Conservation (phyloP, 1,139 yeast species). For the Citeromyces hawaiiensis region DNA sequence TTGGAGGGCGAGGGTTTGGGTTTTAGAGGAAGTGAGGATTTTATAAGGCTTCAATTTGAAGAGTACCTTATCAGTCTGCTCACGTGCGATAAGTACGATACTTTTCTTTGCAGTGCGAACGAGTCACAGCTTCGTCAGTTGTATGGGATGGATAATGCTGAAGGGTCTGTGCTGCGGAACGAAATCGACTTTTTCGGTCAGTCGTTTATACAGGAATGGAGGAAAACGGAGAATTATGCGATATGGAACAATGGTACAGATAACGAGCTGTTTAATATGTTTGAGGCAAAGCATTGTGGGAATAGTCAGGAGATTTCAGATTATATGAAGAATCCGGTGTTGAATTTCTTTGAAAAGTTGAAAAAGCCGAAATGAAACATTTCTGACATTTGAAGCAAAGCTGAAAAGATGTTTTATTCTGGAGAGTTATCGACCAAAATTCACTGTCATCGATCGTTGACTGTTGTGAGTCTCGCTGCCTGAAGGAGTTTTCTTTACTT, state of each 20-base stretch:
- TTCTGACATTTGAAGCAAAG: too few relatives aligned
- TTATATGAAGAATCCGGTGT: not conserved
- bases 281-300: constrained; percentile 55
- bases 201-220: constrained; percentile 52
- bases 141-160: constrained; percentile 16
- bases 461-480: too few relatives aligned
- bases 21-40: constrained; percentile 78
- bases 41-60: constrained; percentile 77
- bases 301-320: constrained; percentile 10
- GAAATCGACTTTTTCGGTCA: constrained; percentile 1
- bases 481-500: too few relatives aligned
- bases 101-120: constrained; percentile 30
- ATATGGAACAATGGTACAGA: constrained; percentile 69
- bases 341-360: not conserved
- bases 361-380: not conserved
- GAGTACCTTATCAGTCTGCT: constrained; percentile 73
- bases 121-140: constrained; percentile 20
- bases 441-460: too few relatives aligned
- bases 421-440: too few relatives aligned
- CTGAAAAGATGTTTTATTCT: too few relatives aligned
- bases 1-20: constrained; percentile 9
- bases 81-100: constrained; percentile 58
- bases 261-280: constrained; percentile 78
- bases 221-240: constrained; percentile 46
- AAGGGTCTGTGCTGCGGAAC: constrained; percentile 1